Percentiles rank a stretch among this genome's conserved stretches.
Evolutionary conservation across 225 moss, liverwort and hornwort species (phyloP).

Genomic region (Pseudisothecium myosuroides): DNA sequence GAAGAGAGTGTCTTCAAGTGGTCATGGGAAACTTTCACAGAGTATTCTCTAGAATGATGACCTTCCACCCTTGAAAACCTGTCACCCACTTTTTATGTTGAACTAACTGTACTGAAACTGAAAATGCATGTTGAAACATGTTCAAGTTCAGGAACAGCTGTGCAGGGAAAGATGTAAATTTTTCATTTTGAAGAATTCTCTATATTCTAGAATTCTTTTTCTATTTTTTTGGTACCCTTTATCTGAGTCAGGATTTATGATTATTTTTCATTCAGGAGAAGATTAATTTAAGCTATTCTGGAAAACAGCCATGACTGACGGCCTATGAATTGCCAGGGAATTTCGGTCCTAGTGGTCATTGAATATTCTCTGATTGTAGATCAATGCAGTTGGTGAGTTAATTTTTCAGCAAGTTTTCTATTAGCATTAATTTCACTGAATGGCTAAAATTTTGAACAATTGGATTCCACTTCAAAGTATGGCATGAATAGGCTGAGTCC

Average conservation of each 20-base stretch:
- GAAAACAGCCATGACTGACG: background rate
- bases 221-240: background rate
- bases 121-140: background rate
- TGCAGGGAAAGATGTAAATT: background rate
- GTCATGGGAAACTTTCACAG: background rate
- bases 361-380: background rate
- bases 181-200: background rate
- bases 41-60: background rate
- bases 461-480: background rate
- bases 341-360: background rate
- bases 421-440: background rate
- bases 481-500: background rate
- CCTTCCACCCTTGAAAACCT: background rate
- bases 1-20: background rate
- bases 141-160: background rate
- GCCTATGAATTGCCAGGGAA: background rate
- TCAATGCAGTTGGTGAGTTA: background rate
- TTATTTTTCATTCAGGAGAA: background rate
- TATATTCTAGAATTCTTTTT: background rate
- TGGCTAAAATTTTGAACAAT: background rate
- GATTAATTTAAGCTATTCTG: background rate
- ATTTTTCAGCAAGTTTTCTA: background rate
- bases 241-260: background rate
- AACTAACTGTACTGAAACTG: background rate
- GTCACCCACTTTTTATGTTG: background rate